phyloP scores from a whole-genome alignment of 2,329 filamentous ascomycete genomes.

The Paraphaeosphaeria minitans region DNA sequence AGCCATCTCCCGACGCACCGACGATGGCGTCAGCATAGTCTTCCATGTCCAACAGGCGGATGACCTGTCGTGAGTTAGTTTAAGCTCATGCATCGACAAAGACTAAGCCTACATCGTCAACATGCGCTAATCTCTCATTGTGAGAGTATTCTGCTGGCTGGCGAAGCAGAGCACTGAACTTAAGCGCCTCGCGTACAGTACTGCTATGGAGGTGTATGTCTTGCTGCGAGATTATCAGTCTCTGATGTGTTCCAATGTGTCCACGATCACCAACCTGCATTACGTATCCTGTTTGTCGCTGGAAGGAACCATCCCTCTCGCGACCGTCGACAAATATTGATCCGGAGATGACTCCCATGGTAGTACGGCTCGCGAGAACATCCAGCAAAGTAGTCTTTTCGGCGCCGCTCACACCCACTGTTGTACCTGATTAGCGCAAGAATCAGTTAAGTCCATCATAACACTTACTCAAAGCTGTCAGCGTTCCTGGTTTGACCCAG shows the following conservation, averaged over 20 bases:
- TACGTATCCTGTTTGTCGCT: conserved; percentile 76
- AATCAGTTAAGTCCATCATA: conserved; percentile 32
- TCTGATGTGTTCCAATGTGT: background rate
- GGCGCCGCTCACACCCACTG: conserved; percentile 80
- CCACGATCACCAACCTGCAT: background rate
- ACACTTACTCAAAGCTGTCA: conserved; percentile 70
- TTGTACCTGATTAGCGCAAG: conserved; percentile 56
- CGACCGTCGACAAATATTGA: conserved; percentile 81
- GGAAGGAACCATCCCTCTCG: conserved; percentile 79
- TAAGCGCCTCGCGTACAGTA: conserved; percentile 85
- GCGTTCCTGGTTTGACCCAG: conserved; percentile 89
- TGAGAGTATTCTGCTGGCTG: conserved; percentile 75
- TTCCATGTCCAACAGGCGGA: conserved; percentile 87
- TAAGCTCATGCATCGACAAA: background rate
- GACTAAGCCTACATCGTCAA: conserved; percentile 64
- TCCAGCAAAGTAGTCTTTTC: conserved; percentile 92
- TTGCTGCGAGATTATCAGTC: conserved; percentile 74
- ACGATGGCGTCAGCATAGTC: conserved; percentile 89
- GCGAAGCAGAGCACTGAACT: conserved; percentile 83
- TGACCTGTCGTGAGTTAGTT: conserved; percentile 56
- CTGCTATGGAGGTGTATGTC: conserved; percentile 84
- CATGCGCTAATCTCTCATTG: conserved; percentile 82
- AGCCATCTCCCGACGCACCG: conserved; percentile 84
- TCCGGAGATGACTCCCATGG: conserved; percentile 88
- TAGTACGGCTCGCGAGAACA: conserved; percentile 81